phyloP scores from a whole-genome alignment of 257 asterid genomes.

The Jaltomata sinuosa region DNA sequence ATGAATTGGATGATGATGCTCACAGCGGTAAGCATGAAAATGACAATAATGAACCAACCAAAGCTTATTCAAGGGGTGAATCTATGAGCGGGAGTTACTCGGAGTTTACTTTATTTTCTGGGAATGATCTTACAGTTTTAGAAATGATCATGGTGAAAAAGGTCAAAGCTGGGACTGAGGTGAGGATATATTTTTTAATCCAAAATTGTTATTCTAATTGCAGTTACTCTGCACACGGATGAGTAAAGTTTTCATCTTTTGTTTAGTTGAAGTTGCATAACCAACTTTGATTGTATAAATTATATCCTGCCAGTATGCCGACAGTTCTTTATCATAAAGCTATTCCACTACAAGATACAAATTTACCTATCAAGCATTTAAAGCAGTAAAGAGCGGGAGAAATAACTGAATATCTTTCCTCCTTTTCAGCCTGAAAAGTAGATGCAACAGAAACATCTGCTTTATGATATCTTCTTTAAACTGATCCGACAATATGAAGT shows the following conservation, averaged over 20 bases:
- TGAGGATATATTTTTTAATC: conserved; percentile 12
- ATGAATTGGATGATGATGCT: conserved; percentile 41
- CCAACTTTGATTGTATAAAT: background rate
- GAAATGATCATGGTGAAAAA: conserved; percentile 79
- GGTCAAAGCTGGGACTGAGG: conserved; percentile 75
- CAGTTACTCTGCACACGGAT: background rate
- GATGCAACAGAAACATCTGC: background rate
- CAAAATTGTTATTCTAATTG: background rate
- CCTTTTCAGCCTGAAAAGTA: background rate
- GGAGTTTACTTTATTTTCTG: conserved; percentile 40
- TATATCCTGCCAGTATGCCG: background rate
- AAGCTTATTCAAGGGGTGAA: conserved; percentile 21
- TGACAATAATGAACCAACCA: conserved; percentile 20
- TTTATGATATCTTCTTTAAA: background rate
- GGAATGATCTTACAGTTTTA: conserved; percentile 37
- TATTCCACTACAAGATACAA: background rate
- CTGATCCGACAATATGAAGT: too few relatives aligned
- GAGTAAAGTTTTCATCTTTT: background rate
- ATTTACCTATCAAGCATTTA: background rate
- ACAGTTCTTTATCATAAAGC: background rate
- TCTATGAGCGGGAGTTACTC: conserved; percentile 24
- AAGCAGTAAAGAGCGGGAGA: background rate
- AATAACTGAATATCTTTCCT: background rate
- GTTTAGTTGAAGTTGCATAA: background rate
- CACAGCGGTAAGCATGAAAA: conserved; percentile 19